Percentiles rank a stretch among this genome's conserved stretches.
phyloP scores from a whole-genome alignment of 2,329 filamentous ascomycete species.

The Apiospora saccharicola region DNA sequence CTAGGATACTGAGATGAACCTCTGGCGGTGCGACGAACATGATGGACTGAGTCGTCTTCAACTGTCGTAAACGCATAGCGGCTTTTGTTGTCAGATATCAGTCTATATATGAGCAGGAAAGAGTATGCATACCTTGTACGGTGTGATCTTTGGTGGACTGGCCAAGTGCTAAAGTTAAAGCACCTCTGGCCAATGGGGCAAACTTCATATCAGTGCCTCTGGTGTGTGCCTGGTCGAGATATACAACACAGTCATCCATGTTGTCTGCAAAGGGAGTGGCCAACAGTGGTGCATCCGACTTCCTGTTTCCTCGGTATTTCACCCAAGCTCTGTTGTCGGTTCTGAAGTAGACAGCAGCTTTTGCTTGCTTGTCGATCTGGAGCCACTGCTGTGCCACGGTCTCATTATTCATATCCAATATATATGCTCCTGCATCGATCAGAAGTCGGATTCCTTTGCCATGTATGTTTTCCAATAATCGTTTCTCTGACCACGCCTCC shows the following conservation, averaged over 20 bases:
- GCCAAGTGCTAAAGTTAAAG: conserved; percentile 60
- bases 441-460: conserved; percentile 55
- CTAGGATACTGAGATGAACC: conserved; percentile 43
- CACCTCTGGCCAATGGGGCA: conserved; percentile 53
- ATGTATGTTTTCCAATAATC: conserved; percentile 35
- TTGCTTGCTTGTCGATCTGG: conserved; percentile 47
- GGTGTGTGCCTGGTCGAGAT: conserved; percentile 53
- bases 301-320: conserved; percentile 39
- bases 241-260: conserved; percentile 54
- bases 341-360: conserved; percentile 24
- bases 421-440: conserved; percentile 35
- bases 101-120: background rate
- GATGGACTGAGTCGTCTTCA: conserved; percentile 60
- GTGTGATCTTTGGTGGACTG: conserved; percentile 59
- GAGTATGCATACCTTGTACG: background rate
- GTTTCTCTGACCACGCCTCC: background rate
- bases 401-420: conserved; percentile 61
- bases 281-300: conserved; percentile 50
- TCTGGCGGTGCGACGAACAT: conserved; percentile 55
- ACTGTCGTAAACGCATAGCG: conserved; percentile 69
- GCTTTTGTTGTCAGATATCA: conserved; percentile 52
- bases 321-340: background rate
- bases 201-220: conserved; percentile 65
- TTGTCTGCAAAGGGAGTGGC: conserved; percentile 62
- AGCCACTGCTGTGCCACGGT: conserved; percentile 51